A percentile compares a stretch with the other conserved stretches of the same genome.
Conservation (phyloP, 2,329 filamentous ascomycete species). For the Sclerotinia subarctica region DNA sequence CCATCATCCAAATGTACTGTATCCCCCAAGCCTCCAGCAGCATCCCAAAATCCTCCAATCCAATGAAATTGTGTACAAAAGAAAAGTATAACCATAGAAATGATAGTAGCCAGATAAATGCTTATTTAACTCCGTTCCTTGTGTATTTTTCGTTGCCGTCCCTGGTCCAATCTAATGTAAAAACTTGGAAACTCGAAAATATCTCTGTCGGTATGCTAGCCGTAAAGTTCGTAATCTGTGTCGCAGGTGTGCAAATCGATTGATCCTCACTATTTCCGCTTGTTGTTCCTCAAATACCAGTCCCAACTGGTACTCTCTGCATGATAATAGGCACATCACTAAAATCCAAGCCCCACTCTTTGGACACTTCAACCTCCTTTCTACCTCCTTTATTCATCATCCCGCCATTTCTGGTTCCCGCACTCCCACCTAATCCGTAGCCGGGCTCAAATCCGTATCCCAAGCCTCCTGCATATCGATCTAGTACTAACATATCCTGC, state of each 20-base stretch:
- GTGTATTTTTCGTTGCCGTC: conserved; percentile 12
- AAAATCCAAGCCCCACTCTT: conserved; percentile 30
- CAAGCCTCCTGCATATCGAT: conserved; percentile 30
- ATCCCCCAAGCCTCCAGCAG: not conserved
- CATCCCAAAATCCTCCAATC: not conserved
- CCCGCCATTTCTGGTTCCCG: conserved; percentile 24
- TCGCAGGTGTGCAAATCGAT: not conserved
- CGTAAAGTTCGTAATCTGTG: not conserved
- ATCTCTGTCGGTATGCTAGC: not conserved
- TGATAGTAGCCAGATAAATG: not conserved
- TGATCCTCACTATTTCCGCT: not conserved
- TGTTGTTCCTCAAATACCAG: not conserved
- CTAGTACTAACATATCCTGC: conserved; percentile 31
- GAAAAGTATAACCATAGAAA: not conserved
- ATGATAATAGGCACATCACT: conserved; percentile 32
- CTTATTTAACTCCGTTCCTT: not conserved
- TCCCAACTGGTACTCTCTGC: conserved; percentile 21
- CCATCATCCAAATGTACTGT: conserved; percentile 12
- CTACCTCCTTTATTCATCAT: conserved; percentile 18
- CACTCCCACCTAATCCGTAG: conserved; percentile 26
- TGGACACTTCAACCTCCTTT: conserved; percentile 23
- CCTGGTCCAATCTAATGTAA: not conserved
- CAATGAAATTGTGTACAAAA: not conserved
- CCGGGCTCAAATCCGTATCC: conserved; percentile 30
- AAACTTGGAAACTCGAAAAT: conserved; percentile 1